A percentile compares a stretch with the other conserved stretches of the same genome.
Evolutionary conservation across 164 flowering plant species (phyloP).

Genomic region (Amborella trichopoda): DNA sequence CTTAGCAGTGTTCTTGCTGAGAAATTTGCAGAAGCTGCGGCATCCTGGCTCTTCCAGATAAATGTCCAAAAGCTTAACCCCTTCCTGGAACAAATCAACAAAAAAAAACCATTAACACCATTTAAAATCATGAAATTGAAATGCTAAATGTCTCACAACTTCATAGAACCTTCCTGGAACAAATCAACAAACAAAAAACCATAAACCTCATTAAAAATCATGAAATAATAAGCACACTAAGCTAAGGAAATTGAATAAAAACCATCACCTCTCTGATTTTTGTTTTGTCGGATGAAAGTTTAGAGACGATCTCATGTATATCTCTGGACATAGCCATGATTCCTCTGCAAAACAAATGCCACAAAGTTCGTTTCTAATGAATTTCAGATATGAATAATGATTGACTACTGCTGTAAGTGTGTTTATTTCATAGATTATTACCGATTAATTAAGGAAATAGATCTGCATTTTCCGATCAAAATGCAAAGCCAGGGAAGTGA

Average conservation of each 20-base stretch:
- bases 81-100: constrained; percentile 42
- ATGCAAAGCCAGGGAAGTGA: no score
- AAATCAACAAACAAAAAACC: not conserved
- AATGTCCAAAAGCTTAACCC: constrained; percentile 66
- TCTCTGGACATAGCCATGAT: constrained; percentile 40
- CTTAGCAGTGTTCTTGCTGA: constrained; percentile 43
- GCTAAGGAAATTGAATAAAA: not conserved
- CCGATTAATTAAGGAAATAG: no score
- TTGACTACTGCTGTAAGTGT: no score
- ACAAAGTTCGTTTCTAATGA: no score
- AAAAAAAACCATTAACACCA: not conserved
- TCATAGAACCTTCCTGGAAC: no score
- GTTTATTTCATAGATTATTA: no score
- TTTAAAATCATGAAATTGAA: constrained; percentile 1
- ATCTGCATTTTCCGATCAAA: no score
- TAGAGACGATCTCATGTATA: constrained; percentile 58
- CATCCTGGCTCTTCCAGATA: constrained; percentile 83
- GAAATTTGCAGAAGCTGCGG: constrained; percentile 38
- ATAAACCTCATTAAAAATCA: not conserved
- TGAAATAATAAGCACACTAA: not conserved
- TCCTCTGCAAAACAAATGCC: no score
- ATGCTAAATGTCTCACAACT: no score
- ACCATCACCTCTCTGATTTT: constrained; percentile 65
- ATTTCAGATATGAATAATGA: no score
- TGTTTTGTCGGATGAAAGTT: constrained; percentile 80